These are phyloP conservation scores for Penicillium capsulatum DNA, from an alignment of 2,329 filamentous ascomycete genomes.

Conservation along the genomic window DNA sequence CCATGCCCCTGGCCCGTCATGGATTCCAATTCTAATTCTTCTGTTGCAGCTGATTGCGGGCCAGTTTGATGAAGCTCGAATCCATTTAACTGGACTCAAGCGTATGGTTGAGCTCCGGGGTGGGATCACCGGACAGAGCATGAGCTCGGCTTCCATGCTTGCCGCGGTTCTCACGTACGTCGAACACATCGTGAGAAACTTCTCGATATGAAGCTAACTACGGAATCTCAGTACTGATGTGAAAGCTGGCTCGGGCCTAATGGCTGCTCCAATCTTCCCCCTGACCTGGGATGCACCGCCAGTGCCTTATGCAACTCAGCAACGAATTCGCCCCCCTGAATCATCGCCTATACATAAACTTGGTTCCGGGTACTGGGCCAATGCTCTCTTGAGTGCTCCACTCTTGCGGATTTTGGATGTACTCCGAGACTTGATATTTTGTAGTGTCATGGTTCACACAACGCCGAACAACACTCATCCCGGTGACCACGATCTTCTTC, in stretches of 20 bases:
- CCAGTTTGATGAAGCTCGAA: conserved; percentile 36
- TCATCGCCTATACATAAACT: conserved; percentile 24
- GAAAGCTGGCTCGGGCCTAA: conserved; percentile 33
- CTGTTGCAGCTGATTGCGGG: conserved; percentile 34
- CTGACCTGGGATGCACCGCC: conserved; percentile 32
- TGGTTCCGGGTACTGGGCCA: conserved; percentile 27
- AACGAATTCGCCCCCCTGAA: conserved; percentile 27
- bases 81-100: conserved; percentile 38
- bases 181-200: background rate
- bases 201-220: background rate
- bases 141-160: conserved; percentile 23
- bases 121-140: conserved; percentile 26
- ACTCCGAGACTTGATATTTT: conserved; percentile 32
- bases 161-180: conserved; percentile 31
- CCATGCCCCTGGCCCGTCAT: background rate
- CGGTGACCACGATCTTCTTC: conserved; percentile 32
- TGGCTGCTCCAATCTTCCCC: conserved; percentile 34
- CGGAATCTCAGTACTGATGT: conserved; percentile 28
- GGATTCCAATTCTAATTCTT: conserved; percentile 9
- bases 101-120: conserved; percentile 38
- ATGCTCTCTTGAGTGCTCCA: conserved; percentile 26
- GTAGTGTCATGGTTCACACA: conserved; percentile 27
- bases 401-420: conserved; percentile 26
- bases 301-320: conserved; percentile 25
- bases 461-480: conserved; percentile 19